Evolutionary conservation across 768 basidiomycete genomes (phyloP).

Genomic region (Hericium coralloides): DNA sequence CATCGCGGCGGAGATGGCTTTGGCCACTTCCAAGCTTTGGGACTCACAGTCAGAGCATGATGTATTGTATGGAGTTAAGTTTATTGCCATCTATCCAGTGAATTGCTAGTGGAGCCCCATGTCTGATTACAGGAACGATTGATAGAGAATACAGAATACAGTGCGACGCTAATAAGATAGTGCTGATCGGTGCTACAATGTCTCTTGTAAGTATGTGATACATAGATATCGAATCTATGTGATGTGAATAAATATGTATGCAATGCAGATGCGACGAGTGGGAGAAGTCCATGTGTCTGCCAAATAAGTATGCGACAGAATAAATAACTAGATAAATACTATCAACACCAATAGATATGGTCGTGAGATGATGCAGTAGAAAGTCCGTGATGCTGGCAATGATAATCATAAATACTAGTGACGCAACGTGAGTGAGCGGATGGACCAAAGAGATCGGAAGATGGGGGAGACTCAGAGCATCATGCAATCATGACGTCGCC

Average conservation of each 20-base stretch:
- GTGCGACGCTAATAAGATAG: neutral
- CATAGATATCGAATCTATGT: neutral
- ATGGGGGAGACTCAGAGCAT: too few relatives aligned
- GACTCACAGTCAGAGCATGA: too few relatives aligned
- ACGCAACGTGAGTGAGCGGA: neutral
- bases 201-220: neutral
- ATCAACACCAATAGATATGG: neutral
- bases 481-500: neutral
- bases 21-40: too few relatives aligned
- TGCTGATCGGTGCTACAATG: neutral
- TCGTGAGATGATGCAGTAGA: neutral
- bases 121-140: neutral
- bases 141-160: neutral
- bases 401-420: neutral
- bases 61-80: too few relatives aligned
- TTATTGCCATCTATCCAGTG: too few relatives aligned
- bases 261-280: neutral
- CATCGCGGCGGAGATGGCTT: too few relatives aligned
- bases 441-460: neutral
- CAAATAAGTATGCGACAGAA: slow-evolving; percentile 1
- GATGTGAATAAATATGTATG: neutral
- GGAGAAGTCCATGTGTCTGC: neutral
- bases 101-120: neutral
- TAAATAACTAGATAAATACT: neutral
- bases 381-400: neutral